phyloP scores from a whole-genome alignment of 2,329 filamentous ascomycete species.

The Cladosporium phlei region DNA sequence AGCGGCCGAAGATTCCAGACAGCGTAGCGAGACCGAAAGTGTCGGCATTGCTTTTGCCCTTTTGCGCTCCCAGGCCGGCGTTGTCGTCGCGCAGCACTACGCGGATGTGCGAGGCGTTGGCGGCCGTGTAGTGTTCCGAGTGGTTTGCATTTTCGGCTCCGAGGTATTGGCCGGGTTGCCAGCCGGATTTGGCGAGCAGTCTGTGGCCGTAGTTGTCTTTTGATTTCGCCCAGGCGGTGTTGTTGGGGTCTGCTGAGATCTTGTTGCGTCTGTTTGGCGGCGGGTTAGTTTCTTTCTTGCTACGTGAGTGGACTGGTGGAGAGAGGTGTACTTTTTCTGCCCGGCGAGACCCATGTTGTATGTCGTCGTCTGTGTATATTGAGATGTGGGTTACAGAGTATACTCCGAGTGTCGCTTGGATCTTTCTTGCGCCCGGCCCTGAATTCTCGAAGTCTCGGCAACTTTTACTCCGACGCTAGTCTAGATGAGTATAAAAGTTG shows the following conservation, averaged over 20 bases:
- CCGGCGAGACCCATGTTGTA: slow-evolving; percentile 21
- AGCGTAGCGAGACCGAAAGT: slow-evolving; percentile 83
- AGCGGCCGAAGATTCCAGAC: slow-evolving; percentile 75
- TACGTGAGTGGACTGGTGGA: not conserved
- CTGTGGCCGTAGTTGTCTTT: slow-evolving; percentile 81
- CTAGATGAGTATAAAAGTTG: too few species aligned
- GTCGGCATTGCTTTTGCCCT: slow-evolving; percentile 61
- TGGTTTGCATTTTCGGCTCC: slow-evolving; percentile 74
- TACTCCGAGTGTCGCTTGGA: too few species aligned
- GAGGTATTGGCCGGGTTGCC: slow-evolving; percentile 78
- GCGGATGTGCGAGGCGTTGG: slow-evolving; percentile 79
- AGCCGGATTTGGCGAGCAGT: slow-evolving; percentile 83
- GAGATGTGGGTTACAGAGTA: too few species aligned
- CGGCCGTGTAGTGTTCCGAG: slow-evolving; percentile 69
- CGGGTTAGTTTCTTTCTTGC: too few species aligned
- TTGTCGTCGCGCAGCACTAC: slow-evolving; percentile 86
- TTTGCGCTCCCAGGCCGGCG: slow-evolving; percentile 78
- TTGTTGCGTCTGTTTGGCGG: slow-evolving; percentile 59
- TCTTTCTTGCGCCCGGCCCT: not conserved
- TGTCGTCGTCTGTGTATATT: too few species aligned
- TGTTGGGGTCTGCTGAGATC: slow-evolving; percentile 88
- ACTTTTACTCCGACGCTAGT: not conserved
- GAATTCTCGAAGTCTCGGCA: not conserved
- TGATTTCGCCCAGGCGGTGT: slow-evolving; percentile 84
- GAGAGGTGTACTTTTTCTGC: slow-evolving; percentile 17